Conservation (phyloP, 164 flowering plant genomes). For the Tetracentron sinense region DNA sequence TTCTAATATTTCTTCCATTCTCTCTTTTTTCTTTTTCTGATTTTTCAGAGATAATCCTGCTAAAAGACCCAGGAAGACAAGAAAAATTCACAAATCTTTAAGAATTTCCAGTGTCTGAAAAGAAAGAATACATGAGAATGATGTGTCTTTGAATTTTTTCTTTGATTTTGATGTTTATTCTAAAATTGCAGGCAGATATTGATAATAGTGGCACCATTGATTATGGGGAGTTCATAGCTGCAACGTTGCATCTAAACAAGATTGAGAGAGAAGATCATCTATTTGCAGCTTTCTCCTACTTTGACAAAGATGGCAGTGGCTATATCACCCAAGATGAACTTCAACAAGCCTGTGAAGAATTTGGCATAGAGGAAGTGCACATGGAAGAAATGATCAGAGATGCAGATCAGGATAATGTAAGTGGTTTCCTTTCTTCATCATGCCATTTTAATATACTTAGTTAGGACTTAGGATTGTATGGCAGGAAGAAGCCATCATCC, state of each 20-base stretch:
- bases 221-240: constrained; percentile 77
- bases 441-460: constrained; percentile 1
- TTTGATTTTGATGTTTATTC: not conserved
- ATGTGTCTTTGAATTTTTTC: not conserved
- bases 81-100: not conserved
- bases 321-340: constrained; percentile 77
- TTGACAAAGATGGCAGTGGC: constrained; percentile 87
- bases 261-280: constrained; percentile 63
- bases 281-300: constrained; percentile 67
- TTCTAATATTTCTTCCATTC: too few species aligned
- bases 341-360: constrained; percentile 69
- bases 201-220: constrained; percentile 78
- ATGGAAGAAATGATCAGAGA: constrained; percentile 71
- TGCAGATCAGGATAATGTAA: constrained; percentile 73
- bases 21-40: too few species aligned
- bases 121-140: not conserved
- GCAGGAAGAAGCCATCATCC: not conserved
- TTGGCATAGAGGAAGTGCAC: constrained; percentile 50
- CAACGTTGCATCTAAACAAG: constrained; percentile 67
- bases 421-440: constrained; percentile 11
- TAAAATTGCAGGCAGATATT: constrained; percentile 60
- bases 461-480: too few species aligned
- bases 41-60: too few species aligned
- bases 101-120: not conserved
- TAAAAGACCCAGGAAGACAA: not conserved